A percentile compares a stretch with the other conserved stretches of the same genome.
Conservation (phyloP, 1,284 basidiomycete species). For the Papiliotrema terrestris region DNA sequence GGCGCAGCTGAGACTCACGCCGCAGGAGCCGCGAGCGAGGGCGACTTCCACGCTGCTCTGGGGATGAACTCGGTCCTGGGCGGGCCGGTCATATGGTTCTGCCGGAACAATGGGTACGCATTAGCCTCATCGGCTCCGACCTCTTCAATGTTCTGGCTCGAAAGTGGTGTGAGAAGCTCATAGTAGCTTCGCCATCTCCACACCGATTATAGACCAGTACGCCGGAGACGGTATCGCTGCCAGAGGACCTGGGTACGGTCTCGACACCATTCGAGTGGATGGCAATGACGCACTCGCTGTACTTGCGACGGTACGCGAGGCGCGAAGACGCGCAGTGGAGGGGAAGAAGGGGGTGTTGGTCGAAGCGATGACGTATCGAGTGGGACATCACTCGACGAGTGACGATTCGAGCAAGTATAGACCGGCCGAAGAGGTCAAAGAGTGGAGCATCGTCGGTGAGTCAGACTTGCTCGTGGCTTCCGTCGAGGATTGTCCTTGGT, state of each 20-base stretch:
- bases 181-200: slow-evolving; percentile 86
- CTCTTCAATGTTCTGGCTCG: too few relatives aligned
- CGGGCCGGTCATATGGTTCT: slow-evolving; percentile 47
- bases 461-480: background rate
- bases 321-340: slow-evolving; percentile 68
- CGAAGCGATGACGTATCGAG: slow-evolving; percentile 89
- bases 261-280: slow-evolving; percentile 85
- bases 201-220: slow-evolving; percentile 84
- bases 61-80: slow-evolving; percentile 53
- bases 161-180: too few relatives aligned
- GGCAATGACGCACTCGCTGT: slow-evolving; percentile 92
- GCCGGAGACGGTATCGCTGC: slow-evolving; percentile 90
- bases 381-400: slow-evolving; percentile 92
- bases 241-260: slow-evolving; percentile 88
- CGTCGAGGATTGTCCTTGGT: background rate
- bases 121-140: background rate
- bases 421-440: slow-evolving; percentile 76
- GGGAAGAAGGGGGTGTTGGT: slow-evolving; percentile 79
- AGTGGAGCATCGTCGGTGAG: slow-evolving; percentile 66
- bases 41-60: slow-evolving; percentile 57
- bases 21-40: slow-evolving; percentile 53
- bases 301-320: slow-evolving; percentile 73
- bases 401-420: slow-evolving; percentile 92
- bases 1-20: background rate
- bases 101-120: slow-evolving; percentile 53